These are phyloP conservation scores for Taphrina confusa DNA, from an alignment of 1,139 yeast genomes.

Conservation along the genomic window DNA sequence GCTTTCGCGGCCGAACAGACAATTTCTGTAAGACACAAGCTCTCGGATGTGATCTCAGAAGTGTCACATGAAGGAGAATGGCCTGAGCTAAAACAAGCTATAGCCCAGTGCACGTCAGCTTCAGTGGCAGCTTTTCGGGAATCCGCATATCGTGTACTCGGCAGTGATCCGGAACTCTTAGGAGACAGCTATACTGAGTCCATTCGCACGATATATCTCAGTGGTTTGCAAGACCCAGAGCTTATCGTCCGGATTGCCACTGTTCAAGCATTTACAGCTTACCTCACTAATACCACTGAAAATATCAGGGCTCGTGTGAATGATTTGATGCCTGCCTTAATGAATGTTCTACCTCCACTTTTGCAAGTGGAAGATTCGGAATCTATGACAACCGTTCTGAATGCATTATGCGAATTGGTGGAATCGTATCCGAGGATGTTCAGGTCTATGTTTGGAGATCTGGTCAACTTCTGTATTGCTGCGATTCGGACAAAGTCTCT, in stretches of 20 bases:
- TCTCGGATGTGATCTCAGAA: constrained; percentile 92
- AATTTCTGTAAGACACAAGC: constrained; percentile 78
- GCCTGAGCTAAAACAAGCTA: constrained; percentile 40
- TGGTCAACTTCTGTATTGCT: constrained; percentile 77
- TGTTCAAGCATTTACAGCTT: constrained; percentile 87
- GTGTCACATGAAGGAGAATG: constrained; percentile 54
- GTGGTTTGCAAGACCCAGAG: constrained; percentile 73
- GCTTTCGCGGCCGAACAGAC: constrained; percentile 72
- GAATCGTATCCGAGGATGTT: constrained; percentile 94
- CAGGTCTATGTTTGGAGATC: constrained; percentile 81
- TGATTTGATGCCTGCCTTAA: constrained; percentile 74
- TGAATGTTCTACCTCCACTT: constrained; percentile 84
- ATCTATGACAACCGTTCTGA: constrained; percentile 84
- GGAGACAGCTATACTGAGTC: constrained; percentile 59
- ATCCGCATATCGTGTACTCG: constrained; percentile 83
- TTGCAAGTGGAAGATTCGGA: constrained; percentile 74
- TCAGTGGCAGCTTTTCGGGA: constrained; percentile 76
- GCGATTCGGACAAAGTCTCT: constrained; percentile 79
- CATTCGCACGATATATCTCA: constrained; percentile 67
- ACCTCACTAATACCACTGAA: constrained; percentile 79
- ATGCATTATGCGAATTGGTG: constrained; percentile 82
- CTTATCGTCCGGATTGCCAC: constrained; percentile 90
- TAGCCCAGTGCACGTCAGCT: constrained; percentile 45
- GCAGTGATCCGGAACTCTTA: constrained; percentile 79
- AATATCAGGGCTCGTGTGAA: constrained; percentile 73